These are phyloP conservation scores for Hymenoscyphus albidus DNA, from an alignment of 2,329 filamentous ascomycete genomes.

Conservation along the genomic window DNA sequence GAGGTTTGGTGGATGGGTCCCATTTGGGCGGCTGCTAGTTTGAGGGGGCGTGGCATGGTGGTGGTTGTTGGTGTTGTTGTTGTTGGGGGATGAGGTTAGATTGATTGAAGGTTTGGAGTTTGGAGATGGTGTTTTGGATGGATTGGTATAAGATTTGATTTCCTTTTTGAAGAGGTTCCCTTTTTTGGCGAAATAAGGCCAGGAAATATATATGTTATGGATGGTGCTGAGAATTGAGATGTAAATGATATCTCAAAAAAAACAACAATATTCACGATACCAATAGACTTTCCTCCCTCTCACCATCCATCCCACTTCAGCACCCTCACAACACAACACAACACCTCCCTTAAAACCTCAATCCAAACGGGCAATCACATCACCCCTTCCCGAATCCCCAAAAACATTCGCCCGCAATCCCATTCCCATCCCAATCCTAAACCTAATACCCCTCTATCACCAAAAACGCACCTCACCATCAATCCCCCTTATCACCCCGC, in stretches of 20 bases:
- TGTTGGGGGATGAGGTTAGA: background rate
- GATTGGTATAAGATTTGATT: too few species aligned
- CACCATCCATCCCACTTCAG: background rate
- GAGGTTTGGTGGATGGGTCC: constrained; percentile 44
- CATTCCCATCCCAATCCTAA: background rate
- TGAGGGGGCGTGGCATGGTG: constrained; percentile 40
- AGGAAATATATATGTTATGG: background rate
- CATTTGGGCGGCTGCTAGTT: constrained; percentile 52
- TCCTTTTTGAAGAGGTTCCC: too few species aligned
- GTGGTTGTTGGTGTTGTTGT: background rate
- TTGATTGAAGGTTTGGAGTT: background rate
- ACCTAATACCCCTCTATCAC: background rate
- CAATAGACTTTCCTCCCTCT: background rate
- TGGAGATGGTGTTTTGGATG: background rate
- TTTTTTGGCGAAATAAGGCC: too few species aligned
- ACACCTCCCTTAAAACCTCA: background rate
- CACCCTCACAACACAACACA: background rate
- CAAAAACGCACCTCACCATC: background rate
- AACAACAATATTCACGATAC: background rate
- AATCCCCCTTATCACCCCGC: background rate
- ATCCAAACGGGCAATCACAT: background rate
- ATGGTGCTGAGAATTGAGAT: background rate
- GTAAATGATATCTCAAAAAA: background rate
- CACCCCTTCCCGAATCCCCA: background rate
- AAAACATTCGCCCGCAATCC: background rate